A percentile compares a stretch with the other conserved stretches of the same genome.
Evolutionary conservation across 1,139 yeast genomes (phyloP).

Genomic region (Taiozyma sp.): DNA sequence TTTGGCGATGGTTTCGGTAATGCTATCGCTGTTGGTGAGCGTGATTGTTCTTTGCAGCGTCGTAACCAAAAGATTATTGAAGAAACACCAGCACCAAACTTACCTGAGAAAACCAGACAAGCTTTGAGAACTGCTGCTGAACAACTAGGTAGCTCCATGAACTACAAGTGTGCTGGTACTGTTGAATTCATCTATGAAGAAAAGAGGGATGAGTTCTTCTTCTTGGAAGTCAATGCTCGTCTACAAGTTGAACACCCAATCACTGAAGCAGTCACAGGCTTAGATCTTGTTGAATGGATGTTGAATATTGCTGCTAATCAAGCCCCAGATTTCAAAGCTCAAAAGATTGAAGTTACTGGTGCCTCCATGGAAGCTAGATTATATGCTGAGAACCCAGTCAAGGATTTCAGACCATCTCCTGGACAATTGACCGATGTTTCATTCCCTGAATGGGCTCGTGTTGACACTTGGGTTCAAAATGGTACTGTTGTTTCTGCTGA

Average conservation of each 20-base stretch:
- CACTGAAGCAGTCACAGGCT: conserved; percentile 91
- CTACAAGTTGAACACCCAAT: conserved; percentile 97
- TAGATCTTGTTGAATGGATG: conserved; percentile 98
- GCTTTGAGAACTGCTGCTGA: conserved; percentile 83
- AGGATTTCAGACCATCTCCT: conserved; percentile 92
- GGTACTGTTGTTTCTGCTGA: conserved; percentile 92
- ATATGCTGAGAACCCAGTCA: conserved; percentile 94
- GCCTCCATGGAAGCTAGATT: conserved; percentile 96
- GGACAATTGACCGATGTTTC: conserved; percentile 84
- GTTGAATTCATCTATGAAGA: conserved; percentile 93
- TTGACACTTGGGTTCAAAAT: conserved; percentile 88
- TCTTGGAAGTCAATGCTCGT: conserved; percentile 93
- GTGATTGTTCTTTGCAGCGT: conserved; percentile 96
- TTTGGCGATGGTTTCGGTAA: conserved; percentile 93
- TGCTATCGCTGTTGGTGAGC: conserved; percentile 91
- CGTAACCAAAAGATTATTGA: conserved; percentile 95
- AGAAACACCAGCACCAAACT: conserved; percentile 95
- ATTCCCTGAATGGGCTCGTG: conserved; percentile 87
- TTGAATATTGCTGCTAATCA: conserved; percentile 81
- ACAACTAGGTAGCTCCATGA: conserved; percentile 69
- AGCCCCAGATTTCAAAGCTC: conserved; percentile 65
- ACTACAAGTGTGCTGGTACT: conserved; percentile 95
- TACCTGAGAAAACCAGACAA: conserved; percentile 71
- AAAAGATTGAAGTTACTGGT: conserved; percentile 59
- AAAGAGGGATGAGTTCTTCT: conserved; percentile 80